Percentiles rank a stretch among this genome's conserved stretches.
Evolutionary conservation across 163 green algal genomes (phyloP).

Genomic region (Chloromonas sp.): DNA sequence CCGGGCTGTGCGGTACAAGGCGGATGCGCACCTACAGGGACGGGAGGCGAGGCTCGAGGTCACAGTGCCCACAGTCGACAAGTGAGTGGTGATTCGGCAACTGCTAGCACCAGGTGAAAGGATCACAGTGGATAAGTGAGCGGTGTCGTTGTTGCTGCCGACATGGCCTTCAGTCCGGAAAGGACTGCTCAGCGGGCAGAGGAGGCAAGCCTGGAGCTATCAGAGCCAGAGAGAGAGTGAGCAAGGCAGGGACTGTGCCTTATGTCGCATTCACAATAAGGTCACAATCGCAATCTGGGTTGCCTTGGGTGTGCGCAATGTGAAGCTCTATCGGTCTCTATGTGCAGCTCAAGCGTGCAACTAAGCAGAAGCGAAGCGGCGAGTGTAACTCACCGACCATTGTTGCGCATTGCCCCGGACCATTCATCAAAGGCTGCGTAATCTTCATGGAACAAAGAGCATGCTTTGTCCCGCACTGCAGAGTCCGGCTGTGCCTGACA

Average conservation of each 20-base stretch:
- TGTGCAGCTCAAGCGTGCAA: background rate
- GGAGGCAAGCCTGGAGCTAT: no score
- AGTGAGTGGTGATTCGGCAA: background rate
- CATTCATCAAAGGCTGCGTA: background rate
- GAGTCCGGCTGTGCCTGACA: background rate
- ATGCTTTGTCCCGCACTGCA: background rate
- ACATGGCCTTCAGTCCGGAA: background rate
- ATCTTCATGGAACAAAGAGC: background rate
- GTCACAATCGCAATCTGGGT: background rate
- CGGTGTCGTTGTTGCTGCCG: no score
- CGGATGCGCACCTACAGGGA: background rate
- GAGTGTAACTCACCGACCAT: no score
- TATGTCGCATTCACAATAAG: no score
- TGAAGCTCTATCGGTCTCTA: background rate
- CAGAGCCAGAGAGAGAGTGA: background rate
- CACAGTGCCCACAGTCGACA: background rate
- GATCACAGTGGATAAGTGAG: no score
- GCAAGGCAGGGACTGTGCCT: background rate
- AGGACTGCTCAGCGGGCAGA: background rate
- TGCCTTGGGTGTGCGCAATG: background rate
- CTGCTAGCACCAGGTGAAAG: no score
- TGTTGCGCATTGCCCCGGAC: no score
- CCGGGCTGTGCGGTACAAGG: background rate
- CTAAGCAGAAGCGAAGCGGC: background rate
- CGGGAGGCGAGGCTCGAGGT: background rate